Evolutionary conservation across 768 basidiomycete species (phyloP).

Genomic region (Mrakia blollopis): DNA sequence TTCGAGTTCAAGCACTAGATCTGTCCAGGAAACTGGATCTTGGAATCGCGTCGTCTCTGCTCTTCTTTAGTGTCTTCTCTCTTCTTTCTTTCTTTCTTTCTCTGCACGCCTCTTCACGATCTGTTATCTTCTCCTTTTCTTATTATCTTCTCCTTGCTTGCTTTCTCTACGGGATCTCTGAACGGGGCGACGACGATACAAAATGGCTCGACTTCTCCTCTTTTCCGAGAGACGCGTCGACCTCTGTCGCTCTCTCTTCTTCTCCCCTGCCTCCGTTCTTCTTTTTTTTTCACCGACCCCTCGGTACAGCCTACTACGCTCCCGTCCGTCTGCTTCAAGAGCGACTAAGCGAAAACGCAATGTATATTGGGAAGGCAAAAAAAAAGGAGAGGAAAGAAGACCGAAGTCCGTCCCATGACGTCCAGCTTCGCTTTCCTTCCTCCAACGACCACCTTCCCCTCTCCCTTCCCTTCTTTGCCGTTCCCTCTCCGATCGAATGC

Average conservation of each 20-base stretch:
- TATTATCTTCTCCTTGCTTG: too few relatives aligned
- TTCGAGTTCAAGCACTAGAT: slow-evolving; percentile 13
- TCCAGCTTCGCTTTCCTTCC: too few relatives aligned
- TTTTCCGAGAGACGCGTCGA: not conserved
- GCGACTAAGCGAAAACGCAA: too few relatives aligned
- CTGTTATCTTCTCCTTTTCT: not conserved
- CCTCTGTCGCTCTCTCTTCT: not conserved
- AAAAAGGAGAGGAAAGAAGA: too few relatives aligned
- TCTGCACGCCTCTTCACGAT: not conserved
- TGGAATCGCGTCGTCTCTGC: too few relatives aligned
- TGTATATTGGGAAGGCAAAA: not conserved
- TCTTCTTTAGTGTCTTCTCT: too few relatives aligned
- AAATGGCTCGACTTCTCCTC: too few relatives aligned
- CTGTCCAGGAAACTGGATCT: too few relatives aligned
- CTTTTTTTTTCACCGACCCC: not conserved
- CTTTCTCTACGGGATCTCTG: too few relatives aligned
- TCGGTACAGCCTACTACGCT: too few relatives aligned
- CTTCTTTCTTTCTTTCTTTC: not conserved
- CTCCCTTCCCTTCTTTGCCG: not conserved
- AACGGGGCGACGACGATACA: too few relatives aligned
- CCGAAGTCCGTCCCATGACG: not conserved
- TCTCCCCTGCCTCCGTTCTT: not conserved
- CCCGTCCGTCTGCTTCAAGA: too few relatives aligned
- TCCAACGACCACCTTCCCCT: not conserved
- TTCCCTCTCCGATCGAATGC: not conserved